A percentile compares a stretch with the other conserved stretches of the same genome.
Conservation (phyloP, 2,329 filamentous ascomycete genomes). For the Thielaviopsis punctulata region DNA sequence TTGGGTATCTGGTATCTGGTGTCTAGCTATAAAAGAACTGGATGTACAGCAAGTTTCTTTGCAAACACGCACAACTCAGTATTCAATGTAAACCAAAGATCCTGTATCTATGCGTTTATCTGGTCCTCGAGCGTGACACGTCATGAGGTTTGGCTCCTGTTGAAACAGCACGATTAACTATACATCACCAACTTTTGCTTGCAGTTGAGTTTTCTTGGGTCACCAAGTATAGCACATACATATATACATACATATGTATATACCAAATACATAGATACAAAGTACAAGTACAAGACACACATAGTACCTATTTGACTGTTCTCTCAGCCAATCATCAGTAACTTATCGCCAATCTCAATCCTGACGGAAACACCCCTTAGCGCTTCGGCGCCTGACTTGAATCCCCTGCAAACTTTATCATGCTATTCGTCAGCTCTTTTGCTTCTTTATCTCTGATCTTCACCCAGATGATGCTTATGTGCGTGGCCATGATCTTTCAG, state of each 20-base stretch:
- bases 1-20: too few species aligned
- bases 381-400: background rate
- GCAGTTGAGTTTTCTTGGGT: background rate
- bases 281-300: background rate
- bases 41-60: too few species aligned
- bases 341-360: background rate
- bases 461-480: too few species aligned
- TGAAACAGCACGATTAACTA: background rate
- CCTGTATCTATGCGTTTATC: background rate
- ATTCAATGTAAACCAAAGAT: background rate
- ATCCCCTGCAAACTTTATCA: background rate
- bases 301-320: background rate
- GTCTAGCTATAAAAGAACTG: too few species aligned
- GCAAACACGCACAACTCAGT: too few species aligned
- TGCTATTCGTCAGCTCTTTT: background rate
- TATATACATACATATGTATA: background rate
- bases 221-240: background rate
- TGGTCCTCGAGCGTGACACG: background rate
- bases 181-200: too few species aligned
- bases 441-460: background rate
- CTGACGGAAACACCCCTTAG: background rate
- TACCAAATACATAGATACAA: background rate
- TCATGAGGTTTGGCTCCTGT: background rate
- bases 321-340: background rate
- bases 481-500: too few species aligned